phyloP scores from a whole-genome alignment of 441 rosid genomes.

The Gossypium aridum region DNA sequence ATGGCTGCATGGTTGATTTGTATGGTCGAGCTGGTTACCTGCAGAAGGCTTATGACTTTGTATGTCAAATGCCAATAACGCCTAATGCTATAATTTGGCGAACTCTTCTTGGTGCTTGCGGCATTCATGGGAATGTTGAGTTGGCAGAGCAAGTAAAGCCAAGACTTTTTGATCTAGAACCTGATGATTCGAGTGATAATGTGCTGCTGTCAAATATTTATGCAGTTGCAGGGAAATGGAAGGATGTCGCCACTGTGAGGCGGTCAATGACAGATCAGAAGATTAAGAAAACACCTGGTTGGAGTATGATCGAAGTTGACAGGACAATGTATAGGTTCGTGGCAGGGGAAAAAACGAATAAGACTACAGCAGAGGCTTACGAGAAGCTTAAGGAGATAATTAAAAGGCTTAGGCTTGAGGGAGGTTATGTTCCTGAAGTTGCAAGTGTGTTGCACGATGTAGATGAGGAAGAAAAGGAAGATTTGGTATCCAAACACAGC shows the following conservation, averaged over 20 bases:
- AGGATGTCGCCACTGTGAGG: slow-evolving; percentile 53
- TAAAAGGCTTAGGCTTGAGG: slow-evolving; percentile 52
- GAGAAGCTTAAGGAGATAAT: slow-evolving; percentile 59
- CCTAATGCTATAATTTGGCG: slow-evolving; percentile 67
- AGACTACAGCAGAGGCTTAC: slow-evolving; percentile 43
- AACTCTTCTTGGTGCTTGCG: slow-evolving; percentile 79
- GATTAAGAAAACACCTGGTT: slow-evolving; percentile 66
- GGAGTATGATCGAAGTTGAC: slow-evolving; percentile 75
- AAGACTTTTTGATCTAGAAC: slow-evolving; percentile 53
- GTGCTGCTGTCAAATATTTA: slow-evolving; percentile 67
- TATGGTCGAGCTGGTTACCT: slow-evolving; percentile 75
- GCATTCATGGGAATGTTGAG: slow-evolving; percentile 61
- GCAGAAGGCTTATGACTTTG: slow-evolving; percentile 54
- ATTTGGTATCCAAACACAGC: slow-evolving; percentile 51
- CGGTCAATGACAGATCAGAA: slow-evolving; percentile 50
- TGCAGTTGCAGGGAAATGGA: slow-evolving; percentile 76
- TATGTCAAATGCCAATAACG: slow-evolving; percentile 50
- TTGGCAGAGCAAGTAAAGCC: background rate
- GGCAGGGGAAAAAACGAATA: slow-evolving; percentile 45
- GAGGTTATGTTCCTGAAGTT: slow-evolving; percentile 60
- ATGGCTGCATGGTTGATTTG: slow-evolving; percentile 86
- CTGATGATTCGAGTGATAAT: slow-evolving; percentile 50
- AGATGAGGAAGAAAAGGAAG: slow-evolving; percentile 80
- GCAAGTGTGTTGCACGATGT: slow-evolving; percentile 59
- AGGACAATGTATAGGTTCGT: slow-evolving; percentile 51